Base-by-base conservation (phyloP, 202 grass and related monocot species). In the Panicum virgatum region DNA sequence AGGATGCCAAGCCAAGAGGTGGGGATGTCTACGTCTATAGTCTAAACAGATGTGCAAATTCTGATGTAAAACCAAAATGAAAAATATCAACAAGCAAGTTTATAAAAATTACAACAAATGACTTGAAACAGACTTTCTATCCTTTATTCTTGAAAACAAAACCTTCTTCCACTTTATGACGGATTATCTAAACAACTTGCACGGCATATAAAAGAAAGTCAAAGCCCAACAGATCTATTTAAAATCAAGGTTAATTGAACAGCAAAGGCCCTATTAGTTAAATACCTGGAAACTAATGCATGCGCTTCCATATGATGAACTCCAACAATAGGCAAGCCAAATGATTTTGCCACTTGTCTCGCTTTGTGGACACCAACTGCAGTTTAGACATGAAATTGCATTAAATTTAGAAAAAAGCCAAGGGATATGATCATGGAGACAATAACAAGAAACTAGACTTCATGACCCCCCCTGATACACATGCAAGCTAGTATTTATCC, bases 281-380 rank as follows among this genome's bases (percentile, higher is more conserved):
- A 78, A 67, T 87, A 94, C 95, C 95, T 98, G 76, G 95, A 91
- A 93, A 98, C 95, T 82, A 98, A 86, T 86, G 92, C 84, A 75
- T 98, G 95, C 29, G 92, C 95, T 67, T 98, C 95, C 95, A 98
- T 98, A 86, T 94, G 95, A 86, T 98, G 92, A 82, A 94, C 90
- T 69, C 88, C 86, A 86, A 98, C 90, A 64, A 94, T 91, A 72
- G 92, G 95, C 76, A 94, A 91, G 58, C 72, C 48, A 68, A 92
- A 94, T 54, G 40, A 73, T 81, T 88, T 91, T 53, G 95, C 92
- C 84, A 98, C 79, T 82, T 79, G 87, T 44, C 92, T 80, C 82
- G 92, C 95, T 82, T 98, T 98, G 32, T 89, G 88, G 76, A 98
- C 95, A 80, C 95, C 95, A 88, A 98, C 95, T 98, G 80, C 72